Conservation (phyloP, 345 rosid genomes). For the Erucastrum elatum region DNA sequence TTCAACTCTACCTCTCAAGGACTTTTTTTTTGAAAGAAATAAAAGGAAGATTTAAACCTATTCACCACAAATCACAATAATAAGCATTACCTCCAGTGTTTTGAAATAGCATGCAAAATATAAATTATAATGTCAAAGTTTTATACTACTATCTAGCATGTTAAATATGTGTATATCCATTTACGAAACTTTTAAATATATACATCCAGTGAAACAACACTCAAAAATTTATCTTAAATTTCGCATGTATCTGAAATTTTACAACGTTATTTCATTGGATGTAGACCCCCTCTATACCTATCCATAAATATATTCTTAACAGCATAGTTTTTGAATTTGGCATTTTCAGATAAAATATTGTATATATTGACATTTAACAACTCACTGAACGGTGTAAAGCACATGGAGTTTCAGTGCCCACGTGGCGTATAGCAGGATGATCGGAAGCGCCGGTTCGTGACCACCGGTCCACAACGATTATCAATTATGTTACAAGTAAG, state of each 20-base stretch:
- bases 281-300: no score
- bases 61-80: no score
- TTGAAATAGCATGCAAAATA: no score
- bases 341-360: neutral
- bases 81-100: no score
- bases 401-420: slow-evolving; percentile 65
- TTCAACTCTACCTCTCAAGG: no score
- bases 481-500: slow-evolving; percentile 65
- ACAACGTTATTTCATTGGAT: neutral
- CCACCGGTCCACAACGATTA: slow-evolving; percentile 35
- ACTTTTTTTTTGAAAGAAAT: no score
- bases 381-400: slow-evolving; percentile 13
- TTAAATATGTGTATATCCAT: neutral
- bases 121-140: neutral
- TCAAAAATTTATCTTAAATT: neutral
- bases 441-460: slow-evolving; percentile 56
- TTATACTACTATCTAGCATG: neutral
- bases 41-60: no score
- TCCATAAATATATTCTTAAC: neutral
- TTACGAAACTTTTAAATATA: no score
- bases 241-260: no score
- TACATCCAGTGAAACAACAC: neutral
- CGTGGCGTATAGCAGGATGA: slow-evolving; percentile 63
- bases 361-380: neutral
- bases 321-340: neutral